Conservation (phyloP, 257 asterid species). For the Solanum ossicruentum region DNA sequence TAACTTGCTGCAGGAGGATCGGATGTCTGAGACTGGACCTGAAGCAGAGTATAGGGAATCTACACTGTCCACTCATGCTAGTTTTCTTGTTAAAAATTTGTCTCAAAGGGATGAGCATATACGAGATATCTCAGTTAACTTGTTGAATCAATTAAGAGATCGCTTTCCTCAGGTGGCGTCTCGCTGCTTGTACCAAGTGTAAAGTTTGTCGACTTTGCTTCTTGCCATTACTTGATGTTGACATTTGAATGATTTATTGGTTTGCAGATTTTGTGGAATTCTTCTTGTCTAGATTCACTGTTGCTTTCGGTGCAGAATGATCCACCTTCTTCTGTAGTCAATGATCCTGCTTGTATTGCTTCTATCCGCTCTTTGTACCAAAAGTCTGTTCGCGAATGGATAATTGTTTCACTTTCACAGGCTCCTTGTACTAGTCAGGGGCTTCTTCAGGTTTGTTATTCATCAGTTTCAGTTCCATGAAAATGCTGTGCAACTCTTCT, state of each 20-base stretch:
- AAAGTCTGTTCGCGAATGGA: conserved; percentile 90
- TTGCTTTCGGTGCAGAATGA: conserved; percentile 82
- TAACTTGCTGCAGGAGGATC: conserved; percentile 63
- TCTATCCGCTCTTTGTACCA: conserved; percentile 86
- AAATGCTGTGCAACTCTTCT: neutral
- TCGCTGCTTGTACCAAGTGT: neutral
- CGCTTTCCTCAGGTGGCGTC: conserved; percentile 77
- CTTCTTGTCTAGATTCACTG: conserved; percentile 84
- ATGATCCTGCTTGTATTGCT: conserved; percentile 92
- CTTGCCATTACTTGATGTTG: conserved; percentile 10
- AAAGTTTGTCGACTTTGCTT: conserved; percentile 7
- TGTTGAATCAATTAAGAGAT: conserved; percentile 86
- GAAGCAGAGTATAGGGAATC: conserved; percentile 76
- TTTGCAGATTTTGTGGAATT: conserved; percentile 83
- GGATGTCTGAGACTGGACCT: conserved; percentile 70
- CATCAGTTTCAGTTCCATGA: neutral
- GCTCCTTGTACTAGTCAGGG: conserved; percentile 99
- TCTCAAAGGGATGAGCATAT: conserved; percentile 93
- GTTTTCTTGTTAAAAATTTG: conserved; percentile 85
- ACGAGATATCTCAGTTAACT: conserved; percentile 67
- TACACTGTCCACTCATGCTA: conserved; percentile 76
- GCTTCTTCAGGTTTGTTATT: conserved; percentile 80
- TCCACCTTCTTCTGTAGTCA: conserved; percentile 78
- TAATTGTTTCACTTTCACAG: conserved; percentile 78
- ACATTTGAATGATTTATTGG: conserved; percentile 2